Conservation (phyloP, 371 early-diverging fungal species). For the Mortierella sp. region DNA sequence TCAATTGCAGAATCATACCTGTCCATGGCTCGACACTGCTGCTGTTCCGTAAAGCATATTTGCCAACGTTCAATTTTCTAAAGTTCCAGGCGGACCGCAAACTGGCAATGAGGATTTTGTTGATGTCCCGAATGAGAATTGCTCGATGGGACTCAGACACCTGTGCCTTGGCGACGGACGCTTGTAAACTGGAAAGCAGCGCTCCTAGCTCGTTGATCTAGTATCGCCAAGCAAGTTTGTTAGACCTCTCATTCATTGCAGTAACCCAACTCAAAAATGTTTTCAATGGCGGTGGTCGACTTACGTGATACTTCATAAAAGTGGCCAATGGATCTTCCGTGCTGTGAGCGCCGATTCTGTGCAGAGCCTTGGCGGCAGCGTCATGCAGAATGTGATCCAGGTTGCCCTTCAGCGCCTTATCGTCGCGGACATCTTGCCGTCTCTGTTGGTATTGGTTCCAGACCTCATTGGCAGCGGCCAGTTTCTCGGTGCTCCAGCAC, state of each 20-base stretch:
- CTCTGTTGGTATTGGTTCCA: slow-evolving; percentile 44
- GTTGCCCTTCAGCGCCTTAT: slow-evolving; percentile 17
- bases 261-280: not conserved
- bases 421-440: slow-evolving; percentile 15
- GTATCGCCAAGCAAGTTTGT: not conserved
- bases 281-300: not conserved
- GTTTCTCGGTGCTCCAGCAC: slow-evolving; percentile 45
- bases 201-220: slow-evolving; percentile 32
- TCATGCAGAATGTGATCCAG: slow-evolving; percentile 33
- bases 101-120: slow-evolving; percentile 38
- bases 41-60: slow-evolving; percentile 28
- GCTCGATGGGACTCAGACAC: slow-evolving; percentile 23
- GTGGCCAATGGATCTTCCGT: slow-evolving; percentile 30
- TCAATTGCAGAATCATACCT: slow-evolving; percentile 21
- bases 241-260: not conserved
- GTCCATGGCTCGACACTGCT: slow-evolving; percentile 47
- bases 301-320: slow-evolving; percentile 47
- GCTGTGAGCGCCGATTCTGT: slow-evolving; percentile 18
- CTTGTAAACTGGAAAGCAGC: slow-evolving; percentile 27
- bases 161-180: slow-evolving; percentile 9
- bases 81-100: slow-evolving; percentile 48
- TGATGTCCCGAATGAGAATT: slow-evolving; percentile 32
- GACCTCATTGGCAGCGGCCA: slow-evolving; percentile 39
- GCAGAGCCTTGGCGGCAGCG: slow-evolving; percentile 27
- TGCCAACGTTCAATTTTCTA: slow-evolving; percentile 31